These are phyloP conservation scores for Rhodotorula toruloides DNA, from an alignment of 768 basidiomycete genomes.

Conservation along the genomic window DNA sequence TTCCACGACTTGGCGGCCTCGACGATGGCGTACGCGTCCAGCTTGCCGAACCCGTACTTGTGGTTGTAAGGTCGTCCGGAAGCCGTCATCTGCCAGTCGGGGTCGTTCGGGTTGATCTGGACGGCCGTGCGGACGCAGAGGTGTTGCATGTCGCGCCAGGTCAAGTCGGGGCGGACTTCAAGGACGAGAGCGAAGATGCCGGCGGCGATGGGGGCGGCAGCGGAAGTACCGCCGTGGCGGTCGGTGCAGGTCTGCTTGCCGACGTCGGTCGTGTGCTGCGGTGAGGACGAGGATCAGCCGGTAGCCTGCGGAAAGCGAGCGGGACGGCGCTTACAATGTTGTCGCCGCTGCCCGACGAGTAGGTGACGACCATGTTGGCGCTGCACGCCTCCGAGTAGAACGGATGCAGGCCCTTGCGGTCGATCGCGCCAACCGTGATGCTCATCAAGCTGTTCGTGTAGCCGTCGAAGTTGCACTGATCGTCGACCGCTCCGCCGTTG, in stretches of 20 bases:
- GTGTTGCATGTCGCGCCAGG: slow-evolving; percentile 95
- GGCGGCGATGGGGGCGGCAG: slow-evolving; percentile 92
- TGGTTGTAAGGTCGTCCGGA: slow-evolving; percentile 67
- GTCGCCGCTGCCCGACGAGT: slow-evolving; percentile 88
- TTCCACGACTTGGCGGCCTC: slow-evolving; percentile 74
- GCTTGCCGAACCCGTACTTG: slow-evolving; percentile 90
- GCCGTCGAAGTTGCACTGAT: slow-evolving; percentile 99
- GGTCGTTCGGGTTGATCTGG: slow-evolving; percentile 77
- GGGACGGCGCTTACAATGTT: slow-evolving; percentile 76
- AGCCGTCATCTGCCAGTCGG: slow-evolving; percentile 85
- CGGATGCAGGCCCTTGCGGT: slow-evolving; percentile 86
- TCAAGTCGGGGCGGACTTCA: slow-evolving; percentile 81
- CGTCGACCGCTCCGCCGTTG: slow-evolving; percentile 82
- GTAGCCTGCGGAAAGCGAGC: background rate
- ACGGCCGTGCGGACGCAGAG: slow-evolving; percentile 71
- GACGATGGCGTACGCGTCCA: slow-evolving; percentile 78
- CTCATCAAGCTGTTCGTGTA: slow-evolving; percentile 98
- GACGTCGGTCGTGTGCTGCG: slow-evolving; percentile 86
- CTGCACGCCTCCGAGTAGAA: slow-evolving; percentile 97
- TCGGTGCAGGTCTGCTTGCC: slow-evolving; percentile 75
- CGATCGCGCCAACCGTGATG: slow-evolving; percentile 91
- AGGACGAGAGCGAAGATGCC: slow-evolving; percentile 89
- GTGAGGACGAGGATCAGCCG: slow-evolving; percentile 20
- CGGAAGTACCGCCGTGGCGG: slow-evolving; percentile 90
- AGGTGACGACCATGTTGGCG: slow-evolving; percentile 93